Evolutionary conservation across 2,329 filamentous ascomycete species (phyloP).

Genomic region (Cyphellophora attinorum): DNA sequence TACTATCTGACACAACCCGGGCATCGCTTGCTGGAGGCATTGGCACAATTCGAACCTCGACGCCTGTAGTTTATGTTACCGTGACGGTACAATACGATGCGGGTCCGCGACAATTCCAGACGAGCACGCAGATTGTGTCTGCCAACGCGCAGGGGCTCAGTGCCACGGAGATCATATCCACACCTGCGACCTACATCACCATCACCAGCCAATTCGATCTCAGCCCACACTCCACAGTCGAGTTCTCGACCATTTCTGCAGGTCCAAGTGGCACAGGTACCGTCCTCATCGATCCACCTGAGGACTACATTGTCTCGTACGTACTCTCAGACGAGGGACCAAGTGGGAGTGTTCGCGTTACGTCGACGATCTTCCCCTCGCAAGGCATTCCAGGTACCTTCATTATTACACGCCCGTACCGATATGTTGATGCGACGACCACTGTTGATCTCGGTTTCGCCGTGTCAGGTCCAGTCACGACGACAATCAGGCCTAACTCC

Average conservation of each 20-base stretch:
- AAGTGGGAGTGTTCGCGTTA: neutral
- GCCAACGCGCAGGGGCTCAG: neutral
- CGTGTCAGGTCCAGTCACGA: neutral
- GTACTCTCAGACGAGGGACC: neutral
- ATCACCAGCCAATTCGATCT: neutral
- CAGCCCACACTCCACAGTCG: neutral
- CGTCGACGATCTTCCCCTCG: neutral
- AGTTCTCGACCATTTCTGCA: neutral
- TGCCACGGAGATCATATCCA: neutral
- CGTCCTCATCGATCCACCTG: neutral
- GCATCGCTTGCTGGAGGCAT: neutral
- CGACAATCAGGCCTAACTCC: neutral
- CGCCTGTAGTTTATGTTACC: neutral
- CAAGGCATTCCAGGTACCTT: neutral
- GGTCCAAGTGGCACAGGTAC: neutral
- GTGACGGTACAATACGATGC: neutral
- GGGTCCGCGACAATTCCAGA: neutral
- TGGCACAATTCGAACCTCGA: neutral
- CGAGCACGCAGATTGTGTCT: neutral
- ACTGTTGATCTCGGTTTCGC: neutral
- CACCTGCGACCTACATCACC: neutral
- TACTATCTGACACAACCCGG: neutral
- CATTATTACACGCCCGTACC: neutral
- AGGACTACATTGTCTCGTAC: neutral
- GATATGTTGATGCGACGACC: neutral